Evolutionary conservation across 768 basidiomycete species (phyloP).

Genomic region (Boletus subparvulus): DNA sequence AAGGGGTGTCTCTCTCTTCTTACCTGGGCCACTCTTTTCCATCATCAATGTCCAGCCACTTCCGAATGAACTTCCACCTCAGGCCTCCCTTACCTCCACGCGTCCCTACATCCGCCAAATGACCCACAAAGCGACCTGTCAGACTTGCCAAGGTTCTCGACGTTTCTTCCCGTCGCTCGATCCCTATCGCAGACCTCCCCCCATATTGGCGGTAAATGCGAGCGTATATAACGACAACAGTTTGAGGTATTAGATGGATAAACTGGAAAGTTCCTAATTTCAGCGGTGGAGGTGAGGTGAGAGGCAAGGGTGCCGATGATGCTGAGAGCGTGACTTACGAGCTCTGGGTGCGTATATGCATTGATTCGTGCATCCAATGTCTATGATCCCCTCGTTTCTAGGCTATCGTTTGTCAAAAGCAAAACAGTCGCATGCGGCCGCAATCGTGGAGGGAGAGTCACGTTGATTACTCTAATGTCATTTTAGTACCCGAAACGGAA

Average conservation of each 20-base stretch:
- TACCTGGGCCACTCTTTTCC: neutral
- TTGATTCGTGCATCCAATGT: neutral
- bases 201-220: no score
- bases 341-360: conserved; percentile 57
- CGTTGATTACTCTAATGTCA: neutral
- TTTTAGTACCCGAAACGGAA: conserved; percentile 69
- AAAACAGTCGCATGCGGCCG: conserved; percentile 78
- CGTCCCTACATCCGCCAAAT: conserved; percentile 19
- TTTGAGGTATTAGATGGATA: conserved; percentile 75
- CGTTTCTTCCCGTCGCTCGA: conserved; percentile 25
- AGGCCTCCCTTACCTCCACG: no score
- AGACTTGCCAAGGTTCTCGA: conserved; percentile 66
- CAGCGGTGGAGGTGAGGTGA: conserved; percentile 55
- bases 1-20: conserved; percentile 49
- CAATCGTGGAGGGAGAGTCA: conserved; percentile 46
- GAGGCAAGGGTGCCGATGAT: conserved; percentile 50
- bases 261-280: conserved; percentile 51
- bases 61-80: conserved; percentile 37
- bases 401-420: conserved; percentile 80
- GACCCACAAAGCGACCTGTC: conserved; percentile 82
- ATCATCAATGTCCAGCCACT: conserved; percentile 25
- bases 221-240: conserved; percentile 64
- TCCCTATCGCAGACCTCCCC: conserved; percentile 31
- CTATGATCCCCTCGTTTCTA: conserved; percentile 28
- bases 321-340: conserved; percentile 60